Percentiles rank a stretch among this genome's conserved stretches.
Evolutionary conservation across 352 stramenopile species (phyloP).

Genomic region (Pythium aphanidermatum): DNA sequence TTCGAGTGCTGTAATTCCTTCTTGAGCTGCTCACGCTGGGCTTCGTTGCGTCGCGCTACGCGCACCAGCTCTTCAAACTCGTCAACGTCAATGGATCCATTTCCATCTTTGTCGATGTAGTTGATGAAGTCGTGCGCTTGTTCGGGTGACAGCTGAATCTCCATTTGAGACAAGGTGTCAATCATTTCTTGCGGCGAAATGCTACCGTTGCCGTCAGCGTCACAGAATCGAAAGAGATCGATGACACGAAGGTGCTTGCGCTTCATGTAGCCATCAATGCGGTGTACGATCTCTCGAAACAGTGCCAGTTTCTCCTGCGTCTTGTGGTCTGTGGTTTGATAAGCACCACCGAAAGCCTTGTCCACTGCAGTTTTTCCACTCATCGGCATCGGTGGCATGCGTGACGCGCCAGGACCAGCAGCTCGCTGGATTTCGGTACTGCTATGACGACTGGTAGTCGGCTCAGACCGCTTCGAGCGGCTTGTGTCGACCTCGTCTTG

Average conservation of each 20-base stretch:
- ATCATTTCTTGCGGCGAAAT: slow-evolving; percentile 80
- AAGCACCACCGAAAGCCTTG: slow-evolving; percentile 38
- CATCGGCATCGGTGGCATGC: slow-evolving; percentile 5
- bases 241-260: slow-evolving; percentile 79
- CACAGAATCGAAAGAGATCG: slow-evolving; percentile 82
- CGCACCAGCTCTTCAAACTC: slow-evolving; percentile 82
- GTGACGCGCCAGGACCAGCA: background rate
- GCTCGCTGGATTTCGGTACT: background rate
- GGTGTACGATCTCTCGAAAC: slow-evolving; percentile 69
- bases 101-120: slow-evolving; percentile 79
- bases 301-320: slow-evolving; percentile 62
- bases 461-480: background rate
- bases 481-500: background rate
- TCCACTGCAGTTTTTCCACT: slow-evolving; percentile 19
- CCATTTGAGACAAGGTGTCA: slow-evolving; percentile 78
- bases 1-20: slow-evolving; percentile 53
- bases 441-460: no score
- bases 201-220: slow-evolving; percentile 69
- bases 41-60: slow-evolving; percentile 57
- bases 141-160: slow-evolving; percentile 65
- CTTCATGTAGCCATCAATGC: slow-evolving; percentile 82
- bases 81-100: slow-evolving; percentile 80
- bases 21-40: slow-evolving; percentile 65
- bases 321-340: slow-evolving; percentile 61
- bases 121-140: slow-evolving; percentile 66